Conservation (phyloP, 768 basidiomycete species). For the Trametopsis cervina region DNA sequence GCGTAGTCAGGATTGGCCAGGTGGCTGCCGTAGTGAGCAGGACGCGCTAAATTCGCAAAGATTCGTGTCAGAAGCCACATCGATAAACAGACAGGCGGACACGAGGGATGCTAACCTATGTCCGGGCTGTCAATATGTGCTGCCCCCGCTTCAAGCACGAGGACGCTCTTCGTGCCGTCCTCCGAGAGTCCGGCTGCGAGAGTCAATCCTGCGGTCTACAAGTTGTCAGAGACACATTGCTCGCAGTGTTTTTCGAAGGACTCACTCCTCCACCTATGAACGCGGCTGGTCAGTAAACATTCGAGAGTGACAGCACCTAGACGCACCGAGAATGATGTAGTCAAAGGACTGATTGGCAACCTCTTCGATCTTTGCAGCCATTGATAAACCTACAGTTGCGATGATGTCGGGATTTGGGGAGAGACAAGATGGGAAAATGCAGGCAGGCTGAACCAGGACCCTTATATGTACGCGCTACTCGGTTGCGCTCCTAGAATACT, state of each 20-base stretch:
- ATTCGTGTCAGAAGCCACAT: too few species aligned
- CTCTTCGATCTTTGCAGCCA: background rate
- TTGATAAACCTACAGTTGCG: too few species aligned
- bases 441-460: too few species aligned
- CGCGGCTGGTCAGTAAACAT: background rate
- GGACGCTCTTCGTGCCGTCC: background rate
- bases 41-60: conserved; percentile 9
- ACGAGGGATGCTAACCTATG: background rate
- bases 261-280: background rate
- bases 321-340: conserved; percentile 10
- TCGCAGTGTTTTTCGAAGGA: background rate
- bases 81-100: too few species aligned
- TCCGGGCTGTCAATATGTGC: conserved; percentile 1
- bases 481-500: too few species aligned
- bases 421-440: too few species aligned
- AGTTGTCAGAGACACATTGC: background rate
- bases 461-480: too few species aligned
- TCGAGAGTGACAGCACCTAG: background rate
- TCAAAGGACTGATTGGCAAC: conserved; percentile 5
- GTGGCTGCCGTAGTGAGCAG: conserved; percentile 10
- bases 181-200: conserved; percentile 1
- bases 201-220: background rate
- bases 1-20: conserved; percentile 9
- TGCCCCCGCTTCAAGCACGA: conserved; percentile 1
- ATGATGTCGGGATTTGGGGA: too few species aligned